Conservation (phyloP, 2,329 filamentous ascomycete genomes). For the Zymoseptoria ardabiliae region DNA sequence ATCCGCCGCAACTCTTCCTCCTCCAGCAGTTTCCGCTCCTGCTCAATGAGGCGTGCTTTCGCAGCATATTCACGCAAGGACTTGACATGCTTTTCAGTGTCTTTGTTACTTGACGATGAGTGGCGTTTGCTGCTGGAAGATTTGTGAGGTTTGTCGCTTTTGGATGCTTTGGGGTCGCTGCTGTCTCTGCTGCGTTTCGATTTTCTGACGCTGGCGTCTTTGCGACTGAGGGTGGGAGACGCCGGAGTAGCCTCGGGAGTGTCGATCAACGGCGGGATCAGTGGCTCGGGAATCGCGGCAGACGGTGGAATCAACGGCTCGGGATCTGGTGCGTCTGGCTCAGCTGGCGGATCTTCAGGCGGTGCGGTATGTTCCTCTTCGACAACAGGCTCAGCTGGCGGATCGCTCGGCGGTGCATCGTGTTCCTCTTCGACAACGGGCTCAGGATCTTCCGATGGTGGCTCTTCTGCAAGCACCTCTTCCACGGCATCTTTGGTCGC, state of each 20-base stretch:
- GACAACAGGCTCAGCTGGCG: background rate
- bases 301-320: too few relatives aligned
- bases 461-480: background rate
- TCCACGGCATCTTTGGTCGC: background rate
- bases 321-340: background rate
- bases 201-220: background rate
- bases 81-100: background rate
- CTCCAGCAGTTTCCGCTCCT: slow-evolving; percentile 17
- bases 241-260: background rate
- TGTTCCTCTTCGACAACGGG: background rate
- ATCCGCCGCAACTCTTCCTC: slow-evolving; percentile 21
- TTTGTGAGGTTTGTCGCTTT: background rate
- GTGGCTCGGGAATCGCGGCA: too few relatives aligned
- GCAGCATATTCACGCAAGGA: background rate
- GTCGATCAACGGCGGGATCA: too few relatives aligned
- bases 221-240: background rate
- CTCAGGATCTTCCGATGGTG: background rate
- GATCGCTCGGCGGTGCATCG: background rate
- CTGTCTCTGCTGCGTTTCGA: background rate
- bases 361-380: background rate
- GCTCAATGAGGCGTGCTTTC: slow-evolving; percentile 15
- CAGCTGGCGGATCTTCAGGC: background rate
- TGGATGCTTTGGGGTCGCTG: background rate
- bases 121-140: background rate
- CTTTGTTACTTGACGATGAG: background rate